These are phyloP conservation scores for Talaromyces rugulosus DNA, from an alignment of 2,329 filamentous ascomycete species.

Conservation along the genomic window DNA sequence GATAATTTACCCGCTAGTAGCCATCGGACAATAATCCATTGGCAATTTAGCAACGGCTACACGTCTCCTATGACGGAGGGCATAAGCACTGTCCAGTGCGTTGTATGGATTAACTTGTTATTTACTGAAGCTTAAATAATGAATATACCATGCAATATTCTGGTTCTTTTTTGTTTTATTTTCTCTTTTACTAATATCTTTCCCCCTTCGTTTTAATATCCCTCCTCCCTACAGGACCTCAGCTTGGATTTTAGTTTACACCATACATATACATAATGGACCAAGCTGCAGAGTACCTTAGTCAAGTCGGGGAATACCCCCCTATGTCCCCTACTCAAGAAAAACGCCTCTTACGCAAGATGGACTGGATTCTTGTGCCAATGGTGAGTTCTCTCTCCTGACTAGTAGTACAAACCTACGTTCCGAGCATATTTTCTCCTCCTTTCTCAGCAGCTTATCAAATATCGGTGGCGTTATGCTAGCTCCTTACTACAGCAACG, in stretches of 20 bases:
- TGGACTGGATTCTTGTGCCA: conserved; percentile 54
- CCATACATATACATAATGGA: conserved; percentile 14
- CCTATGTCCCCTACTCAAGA: conserved; percentile 22
- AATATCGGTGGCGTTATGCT: not conserved
- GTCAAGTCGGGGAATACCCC: conserved; percentile 16
- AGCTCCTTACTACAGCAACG: conserved; percentile 22
- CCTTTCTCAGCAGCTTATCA: not conserved
- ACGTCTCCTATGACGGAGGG: not conserved
- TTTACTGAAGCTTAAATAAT: not conserved
- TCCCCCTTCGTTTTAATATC: not conserved
- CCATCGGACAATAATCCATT: not conserved
- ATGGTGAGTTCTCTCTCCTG: conserved; percentile 40
- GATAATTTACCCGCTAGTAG: not conserved
- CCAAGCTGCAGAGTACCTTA: conserved; percentile 23
- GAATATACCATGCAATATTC: not conserved
- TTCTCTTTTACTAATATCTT: not conserved
- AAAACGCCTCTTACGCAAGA: conserved; percentile 44
- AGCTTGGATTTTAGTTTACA: not conserved
- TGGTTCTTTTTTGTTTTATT: not conserved
- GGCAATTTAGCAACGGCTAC: not conserved
- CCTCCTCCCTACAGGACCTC: not conserved
- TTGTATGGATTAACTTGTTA: not conserved
- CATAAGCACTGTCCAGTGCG: not conserved
- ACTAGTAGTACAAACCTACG: not conserved
- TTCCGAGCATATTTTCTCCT: not conserved